Percentiles rank a stretch among this genome's conserved stretches.
Evolutionary conservation across 768 basidiomycete species (phyloP).

Genomic region (Termitomyces bulborhizus): DNA sequence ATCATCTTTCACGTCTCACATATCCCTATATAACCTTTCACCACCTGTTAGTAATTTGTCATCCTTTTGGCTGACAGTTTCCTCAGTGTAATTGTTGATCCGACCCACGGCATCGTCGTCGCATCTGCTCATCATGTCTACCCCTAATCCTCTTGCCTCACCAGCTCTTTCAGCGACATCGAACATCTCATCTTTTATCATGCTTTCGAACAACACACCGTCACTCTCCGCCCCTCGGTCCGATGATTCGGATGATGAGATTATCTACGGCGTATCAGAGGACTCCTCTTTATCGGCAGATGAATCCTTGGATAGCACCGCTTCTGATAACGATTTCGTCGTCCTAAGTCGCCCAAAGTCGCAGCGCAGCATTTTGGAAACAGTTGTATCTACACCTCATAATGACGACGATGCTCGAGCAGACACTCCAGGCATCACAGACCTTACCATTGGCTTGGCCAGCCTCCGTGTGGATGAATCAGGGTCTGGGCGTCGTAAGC

Average conservation of each 20-base stretch:
- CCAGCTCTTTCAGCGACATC: constrained; percentile 18
- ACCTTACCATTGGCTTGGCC: constrained; percentile 9
- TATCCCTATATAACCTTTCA: neutral
- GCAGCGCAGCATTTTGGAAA: neutral
- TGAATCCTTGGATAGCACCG: constrained; percentile 20
- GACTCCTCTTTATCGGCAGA: constrained; percentile 20
- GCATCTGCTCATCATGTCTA: constrained; percentile 1
- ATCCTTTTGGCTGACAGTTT: neutral
- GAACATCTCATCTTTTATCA: constrained; percentile 18
- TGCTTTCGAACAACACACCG: constrained; percentile 8
- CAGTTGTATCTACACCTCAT: constrained; percentile 7
- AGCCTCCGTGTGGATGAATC: constrained; percentile 4
- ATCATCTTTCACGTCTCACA: neutral
- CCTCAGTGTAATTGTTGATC: neutral
- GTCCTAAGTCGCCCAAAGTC: constrained; percentile 25
- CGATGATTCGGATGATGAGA: constrained; percentile 48
- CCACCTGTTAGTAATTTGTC: neutral
- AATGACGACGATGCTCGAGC: constrained; percentile 2
- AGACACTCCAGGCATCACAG: constrained; percentile 3
- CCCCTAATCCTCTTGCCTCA: constrained; percentile 13
- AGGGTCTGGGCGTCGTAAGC: neutral
- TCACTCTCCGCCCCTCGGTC: constrained; percentile 12
- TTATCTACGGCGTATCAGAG: constrained; percentile 44
- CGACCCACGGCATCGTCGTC: neutral
- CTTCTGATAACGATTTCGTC: constrained; percentile 47